These are phyloP conservation scores for Geosmithia morbida DNA, from an alignment of 2,329 filamentous ascomycete species.

Conservation along the genomic window DNA sequence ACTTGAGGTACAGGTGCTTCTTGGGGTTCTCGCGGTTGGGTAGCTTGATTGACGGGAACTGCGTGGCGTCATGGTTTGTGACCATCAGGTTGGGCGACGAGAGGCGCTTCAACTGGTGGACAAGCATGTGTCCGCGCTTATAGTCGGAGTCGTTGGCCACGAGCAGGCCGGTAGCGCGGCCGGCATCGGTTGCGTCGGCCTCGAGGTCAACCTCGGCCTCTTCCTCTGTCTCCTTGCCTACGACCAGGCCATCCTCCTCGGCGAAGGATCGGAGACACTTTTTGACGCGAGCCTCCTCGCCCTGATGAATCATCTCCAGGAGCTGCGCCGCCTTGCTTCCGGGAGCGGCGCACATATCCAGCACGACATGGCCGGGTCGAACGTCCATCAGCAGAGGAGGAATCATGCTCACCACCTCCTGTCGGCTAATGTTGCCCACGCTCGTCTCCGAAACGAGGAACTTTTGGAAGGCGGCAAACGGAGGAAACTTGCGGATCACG, in stretches of 20 bases:
- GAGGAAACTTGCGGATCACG: slow-evolving; percentile 81
- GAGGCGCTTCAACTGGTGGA: slow-evolving; percentile 93
- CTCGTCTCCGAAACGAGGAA: slow-evolving; percentile 96
- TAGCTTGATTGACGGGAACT: slow-evolving; percentile 88
- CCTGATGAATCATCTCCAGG: slow-evolving; percentile 83
- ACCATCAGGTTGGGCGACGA: slow-evolving; percentile 95
- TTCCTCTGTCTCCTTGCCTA: slow-evolving; percentile 30
- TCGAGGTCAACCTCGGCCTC: slow-evolving; percentile 36
- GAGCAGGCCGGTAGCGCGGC: slow-evolving; percentile 77
- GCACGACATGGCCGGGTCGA: slow-evolving; percentile 76
- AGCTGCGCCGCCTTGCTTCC: slow-evolving; percentile 95
- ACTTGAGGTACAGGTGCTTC: slow-evolving; percentile 70
- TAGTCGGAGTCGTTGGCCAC: slow-evolving; percentile 96
- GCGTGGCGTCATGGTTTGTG: slow-evolving; percentile 93
- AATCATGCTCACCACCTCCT: slow-evolving; percentile 98
- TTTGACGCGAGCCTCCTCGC: slow-evolving; percentile 76
- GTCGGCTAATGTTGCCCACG: slow-evolving; percentile 92
- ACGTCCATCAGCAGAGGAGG: slow-evolving; percentile 88
- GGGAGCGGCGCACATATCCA: slow-evolving; percentile 93
- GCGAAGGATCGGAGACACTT: slow-evolving; percentile 53
- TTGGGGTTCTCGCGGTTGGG: slow-evolving; percentile 36
- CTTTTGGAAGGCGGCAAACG: slow-evolving; percentile 91
- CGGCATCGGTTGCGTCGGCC: slow-evolving; percentile 55
- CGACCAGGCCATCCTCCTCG: slow-evolving; percentile 41
- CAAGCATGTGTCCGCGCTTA: slow-evolving; percentile 90